phyloP scores from a whole-genome alignment of 805 yeast species.

The Yarrowia sp. region DNA sequence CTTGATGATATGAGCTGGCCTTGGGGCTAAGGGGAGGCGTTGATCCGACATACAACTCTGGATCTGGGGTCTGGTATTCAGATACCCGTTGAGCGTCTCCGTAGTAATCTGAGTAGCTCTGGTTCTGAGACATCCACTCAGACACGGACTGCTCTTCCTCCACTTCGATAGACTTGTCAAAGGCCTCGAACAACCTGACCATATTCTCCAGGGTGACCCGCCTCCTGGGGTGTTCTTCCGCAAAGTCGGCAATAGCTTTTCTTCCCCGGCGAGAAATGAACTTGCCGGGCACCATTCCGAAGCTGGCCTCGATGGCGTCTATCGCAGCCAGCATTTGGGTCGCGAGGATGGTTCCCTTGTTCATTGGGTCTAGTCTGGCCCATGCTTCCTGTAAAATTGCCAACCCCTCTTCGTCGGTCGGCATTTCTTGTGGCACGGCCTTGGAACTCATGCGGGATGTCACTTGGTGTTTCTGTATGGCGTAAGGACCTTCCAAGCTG shows the following conservation, averaged over 20 bases:
- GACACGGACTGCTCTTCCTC: not conserved
- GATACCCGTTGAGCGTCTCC: not conserved
- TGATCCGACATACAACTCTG: not conserved
- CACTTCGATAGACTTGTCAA: not conserved
- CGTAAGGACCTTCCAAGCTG: not conserved
- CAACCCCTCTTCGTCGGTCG: not conserved
- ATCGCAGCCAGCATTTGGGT: conserved; percentile 14
- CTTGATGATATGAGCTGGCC: not conserved
- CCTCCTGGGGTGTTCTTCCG: not conserved
- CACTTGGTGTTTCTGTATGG: not conserved
- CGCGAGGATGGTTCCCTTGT: not conserved
- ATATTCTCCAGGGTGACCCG: not conserved
- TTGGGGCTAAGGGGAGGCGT: not conserved
- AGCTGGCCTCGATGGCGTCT: not conserved
- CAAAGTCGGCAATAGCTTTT: not conserved
- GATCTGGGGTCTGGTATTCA: not conserved
- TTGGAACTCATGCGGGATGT: not conserved
- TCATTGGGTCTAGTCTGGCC: not conserved
- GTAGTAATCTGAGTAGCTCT: not conserved
- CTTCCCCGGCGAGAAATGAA: conserved; percentile 7
- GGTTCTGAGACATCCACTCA: not conserved
- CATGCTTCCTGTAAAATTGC: not conserved
- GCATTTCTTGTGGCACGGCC: not conserved
- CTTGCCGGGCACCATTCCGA: not conserved
- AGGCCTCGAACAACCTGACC: not conserved